phyloP scores from a whole-genome alignment of 2,329 filamentous ascomycete species.

The Alternaria sp. region DNA sequence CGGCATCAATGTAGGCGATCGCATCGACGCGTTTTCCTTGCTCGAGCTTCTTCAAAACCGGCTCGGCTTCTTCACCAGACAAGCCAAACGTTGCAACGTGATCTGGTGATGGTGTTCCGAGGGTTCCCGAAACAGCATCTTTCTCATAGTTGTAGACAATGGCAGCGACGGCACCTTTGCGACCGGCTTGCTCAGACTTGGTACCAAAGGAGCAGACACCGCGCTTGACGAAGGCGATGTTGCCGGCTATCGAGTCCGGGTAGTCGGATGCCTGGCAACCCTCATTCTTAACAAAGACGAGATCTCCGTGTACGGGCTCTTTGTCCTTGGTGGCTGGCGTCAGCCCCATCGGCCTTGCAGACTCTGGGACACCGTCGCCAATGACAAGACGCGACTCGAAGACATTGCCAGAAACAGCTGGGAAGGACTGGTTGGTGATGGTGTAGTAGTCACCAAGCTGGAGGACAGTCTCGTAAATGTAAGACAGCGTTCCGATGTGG shows the following conservation, averaged over 20 bases:
- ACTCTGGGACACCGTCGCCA: constrained; percentile 46
- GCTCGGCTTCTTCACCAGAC: constrained; percentile 67
- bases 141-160: constrained; percentile 79
- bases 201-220: constrained; percentile 76
- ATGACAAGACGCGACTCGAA: constrained; percentile 51
- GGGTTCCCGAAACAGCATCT: constrained; percentile 69
- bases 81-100: constrained; percentile 74
- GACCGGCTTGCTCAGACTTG: constrained; percentile 74
- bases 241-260: constrained; percentile 65
- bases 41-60: constrained; percentile 62
- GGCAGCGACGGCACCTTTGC: constrained; percentile 74
- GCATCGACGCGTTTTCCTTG: constrained; percentile 55
- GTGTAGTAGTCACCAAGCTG: constrained; percentile 53
- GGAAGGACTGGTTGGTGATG: constrained; percentile 50
- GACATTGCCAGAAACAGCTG: constrained; percentile 48
- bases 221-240: constrained; percentile 75
- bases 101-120: constrained; percentile 69
- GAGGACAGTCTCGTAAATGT: constrained; percentile 52
- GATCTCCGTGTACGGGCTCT: constrained; percentile 47
- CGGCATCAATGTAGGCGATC: constrained; percentile 58
- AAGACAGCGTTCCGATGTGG: constrained; percentile 47
- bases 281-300: constrained; percentile 48
- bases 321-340: constrained; percentile 51
- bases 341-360: constrained; percentile 47
- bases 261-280: constrained; percentile 63